Evolutionary conservation across 2,329 filamentous ascomycete genomes (phyloP), one percentile per base, ranked within the genome.

Genomic region (Akanthomyces uredinophilus): DNA sequence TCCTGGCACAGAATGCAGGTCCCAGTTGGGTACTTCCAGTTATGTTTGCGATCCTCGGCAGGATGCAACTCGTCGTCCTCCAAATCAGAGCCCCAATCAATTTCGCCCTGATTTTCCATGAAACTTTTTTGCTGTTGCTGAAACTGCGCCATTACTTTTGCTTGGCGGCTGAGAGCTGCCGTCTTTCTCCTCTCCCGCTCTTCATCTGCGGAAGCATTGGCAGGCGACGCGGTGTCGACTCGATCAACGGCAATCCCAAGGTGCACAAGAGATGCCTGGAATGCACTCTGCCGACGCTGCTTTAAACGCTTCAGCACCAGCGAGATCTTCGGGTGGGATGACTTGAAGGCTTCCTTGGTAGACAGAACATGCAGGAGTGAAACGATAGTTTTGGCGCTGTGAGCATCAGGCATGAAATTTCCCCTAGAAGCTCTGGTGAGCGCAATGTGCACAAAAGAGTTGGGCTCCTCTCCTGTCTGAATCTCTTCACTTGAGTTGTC

Each of bases 1-100:
- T 99, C 96, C 74, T 98, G 95, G 70, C 95, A 99, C 18, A 98
- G 79, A 60, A 99, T 97, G 73, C 95, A 99, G 27, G 92, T 96
- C 18, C 93, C 95, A 27, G 87, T 85, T 1, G 96, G 95, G 72
- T 96, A 99, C 71, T 92, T 95, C 87, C 93, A 96, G 57, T 73
- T 75, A 61, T 77, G 74, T 71, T 87, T 87, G 54, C 86, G 83
- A 68, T 87, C 85, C 68, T 91, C 87, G 13, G 83, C 79, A 10
- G 83, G 79, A 18, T 78, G 76, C 20, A 90, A 87, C 32, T 91
- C 84, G 52, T 95, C 89, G 29, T 87, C 86, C n/a, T 90, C 91
- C 56, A 92, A 84, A 64, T 95, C 90, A 43, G 77, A 78, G 16
- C 91, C 92, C 90, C 92, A 96, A 73, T 96, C 90, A 64, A 96